Evolutionary conservation across 1,139 yeast species (phyloP).

Genomic region (Hanseniaspora gamundiae): DNA sequence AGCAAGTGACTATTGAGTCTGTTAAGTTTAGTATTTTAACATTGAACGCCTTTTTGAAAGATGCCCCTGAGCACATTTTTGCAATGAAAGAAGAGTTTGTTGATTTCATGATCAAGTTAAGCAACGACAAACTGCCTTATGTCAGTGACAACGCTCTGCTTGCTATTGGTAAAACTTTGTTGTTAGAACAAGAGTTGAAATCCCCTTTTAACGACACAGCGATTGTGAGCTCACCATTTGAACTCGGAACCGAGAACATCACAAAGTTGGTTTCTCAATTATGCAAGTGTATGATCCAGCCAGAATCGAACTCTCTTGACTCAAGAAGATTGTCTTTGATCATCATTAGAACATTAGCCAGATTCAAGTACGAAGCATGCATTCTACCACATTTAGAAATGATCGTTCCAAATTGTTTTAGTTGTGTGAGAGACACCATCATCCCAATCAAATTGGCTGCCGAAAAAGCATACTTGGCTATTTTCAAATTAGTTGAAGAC

Average conservation of each 20-base stretch:
- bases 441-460: slow-evolving; percentile 93
- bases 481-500: slow-evolving; percentile 64
- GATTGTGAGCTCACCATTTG: slow-evolving; percentile 22
- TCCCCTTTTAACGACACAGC: slow-evolving; percentile 28
- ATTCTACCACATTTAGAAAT: slow-evolving; percentile 42
- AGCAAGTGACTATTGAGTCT: slow-evolving; percentile 24
- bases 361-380: slow-evolving; percentile 39
- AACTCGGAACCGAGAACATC: slow-evolving; percentile 29
- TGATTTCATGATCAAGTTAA: slow-evolving; percentile 35
- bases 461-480: slow-evolving; percentile 73
- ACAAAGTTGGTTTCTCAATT: slow-evolving; percentile 36
- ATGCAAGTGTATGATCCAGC: slow-evolving; percentile 36
- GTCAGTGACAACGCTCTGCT: slow-evolving; percentile 68
- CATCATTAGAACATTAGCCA: slow-evolving; percentile 61
- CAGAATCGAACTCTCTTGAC: slow-evolving; percentile 57
- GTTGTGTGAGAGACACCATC: slow-evolving; percentile 70
- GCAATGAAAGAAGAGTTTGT: slow-evolving; percentile 36
- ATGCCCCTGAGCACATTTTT: slow-evolving; percentile 55
- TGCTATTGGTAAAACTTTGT: slow-evolving; percentile 73
- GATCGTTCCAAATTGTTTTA: slow-evolving; percentile 64
- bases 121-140: slow-evolving; percentile 33
- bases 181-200: slow-evolving; percentile 34
- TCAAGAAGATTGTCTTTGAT: slow-evolving; percentile 72
- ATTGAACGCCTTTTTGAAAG: slow-evolving; percentile 68
- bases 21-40: slow-evolving; percentile 58